Base-by-base conservation (phyloP, 2,329 filamentous ascomycete genomes). In the Akanthomyces lecanii region DNA sequence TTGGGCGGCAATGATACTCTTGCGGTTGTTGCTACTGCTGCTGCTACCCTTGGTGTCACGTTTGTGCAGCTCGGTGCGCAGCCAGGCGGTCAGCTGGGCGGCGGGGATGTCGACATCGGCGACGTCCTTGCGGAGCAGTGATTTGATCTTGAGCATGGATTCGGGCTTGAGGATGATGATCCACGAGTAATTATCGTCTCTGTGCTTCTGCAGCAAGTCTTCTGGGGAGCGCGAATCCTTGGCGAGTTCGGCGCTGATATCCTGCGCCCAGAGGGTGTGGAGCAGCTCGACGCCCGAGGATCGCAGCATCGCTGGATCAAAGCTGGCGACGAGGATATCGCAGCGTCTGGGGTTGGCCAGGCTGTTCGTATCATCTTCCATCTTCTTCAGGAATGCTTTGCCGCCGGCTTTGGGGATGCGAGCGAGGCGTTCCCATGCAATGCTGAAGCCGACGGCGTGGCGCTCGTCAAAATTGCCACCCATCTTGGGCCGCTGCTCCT, bases 371-470 rank as follows among this genome's bases (percentile, higher is more conserved):
- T 92, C 89, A 42, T 88, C 85, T 63, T 90, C 85, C 8, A 80
- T 71, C 69, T 89, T 91, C 74, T 90, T 93, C n/a, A 89, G 73
- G 65, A 88, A 90, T 0, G 80, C 76, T 66, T 83, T 85, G 3
- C 79, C 78, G 1, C 77, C 77, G 44, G 77, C 75, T 62, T 85
- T 85, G 3, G 84, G 78, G 72, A 91, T 86, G 47, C 85, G 85
- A 7, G 88, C 88, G 4, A 97, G 79, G 63, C 89, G 86, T 69
- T 97, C 93, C 87, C 93, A 96, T 28, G 90, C 90, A 47, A 98
- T 79, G 70, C 92, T 96, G 72, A 98, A 94, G 1, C 96, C 95
- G 12, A 98, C 95, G 5, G 92, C 94, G 71, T 96, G 91, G 23
- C 86, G 85, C 69, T 88, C 86, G 62, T 85, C 81, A 50, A 84